phyloP scores from a whole-genome alignment of 495 filamentous ascomycete genomes.

The Penicillium dipodomyicola region DNA sequence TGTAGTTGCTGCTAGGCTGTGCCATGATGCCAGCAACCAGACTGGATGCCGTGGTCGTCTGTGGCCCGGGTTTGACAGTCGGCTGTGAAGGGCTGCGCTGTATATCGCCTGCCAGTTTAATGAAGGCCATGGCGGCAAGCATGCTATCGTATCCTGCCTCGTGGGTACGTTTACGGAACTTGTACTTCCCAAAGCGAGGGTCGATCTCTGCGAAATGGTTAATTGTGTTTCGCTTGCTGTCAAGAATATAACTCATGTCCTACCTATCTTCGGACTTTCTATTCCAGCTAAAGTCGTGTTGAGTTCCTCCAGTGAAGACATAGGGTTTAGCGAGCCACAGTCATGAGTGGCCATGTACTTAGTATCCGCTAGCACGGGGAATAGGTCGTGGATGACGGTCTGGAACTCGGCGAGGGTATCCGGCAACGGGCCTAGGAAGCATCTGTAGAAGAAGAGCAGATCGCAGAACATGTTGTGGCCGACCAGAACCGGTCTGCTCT shows the following conservation, averaged over 20 bases:
- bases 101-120: conserved; percentile 59
- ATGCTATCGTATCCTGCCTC: conserved; percentile 75
- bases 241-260: conserved; percentile 10
- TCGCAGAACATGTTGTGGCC: conserved; percentile 80
- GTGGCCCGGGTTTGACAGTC: background rate
- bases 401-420: conserved; percentile 60
- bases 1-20: background rate
- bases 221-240: background rate
- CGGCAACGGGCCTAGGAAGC: conserved; percentile 68
- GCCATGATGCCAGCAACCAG: conserved; percentile 1
- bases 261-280: conserved; percentile 47
- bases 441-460: conserved; percentile 65
- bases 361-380: conserved; percentile 72
- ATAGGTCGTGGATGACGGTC: conserved; percentile 49
- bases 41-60: background rate
- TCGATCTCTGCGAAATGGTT: conserved; percentile 28
- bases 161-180: conserved; percentile 45
- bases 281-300: conserved; percentile 40
- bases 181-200: conserved; percentile 48
- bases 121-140: conserved; percentile 63
- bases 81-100: conserved; percentile 14
- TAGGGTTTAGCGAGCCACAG: conserved; percentile 49
- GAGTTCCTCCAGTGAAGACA: conserved; percentile 51
- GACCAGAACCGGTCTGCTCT: conserved; percentile 55
- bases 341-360: conserved; percentile 68